Base-by-base conservation (phyloP, 768 basidiomycete species). In the Cystobasidium onofrii region DNA sequence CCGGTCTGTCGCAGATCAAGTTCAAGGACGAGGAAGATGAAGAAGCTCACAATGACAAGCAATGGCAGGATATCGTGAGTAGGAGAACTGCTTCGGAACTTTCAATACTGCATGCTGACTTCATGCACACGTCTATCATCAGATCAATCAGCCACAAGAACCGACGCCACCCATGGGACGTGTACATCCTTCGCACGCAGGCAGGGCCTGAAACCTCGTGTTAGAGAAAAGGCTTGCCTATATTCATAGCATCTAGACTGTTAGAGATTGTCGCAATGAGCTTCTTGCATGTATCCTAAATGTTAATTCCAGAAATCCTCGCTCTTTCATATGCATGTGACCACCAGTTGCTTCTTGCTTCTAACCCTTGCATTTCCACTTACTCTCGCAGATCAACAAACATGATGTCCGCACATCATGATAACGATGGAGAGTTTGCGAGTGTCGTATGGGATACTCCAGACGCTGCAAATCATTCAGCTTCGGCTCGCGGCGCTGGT, bases 391-490 rank as follows among this genome's bases (percentile, higher is more conserved):
- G 10, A 61, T 13, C 12, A 39, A 13, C 31, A 31, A 60, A 3
- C 25, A 71, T 71, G 69, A 71, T 71, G 69, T 36, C 33, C 54
- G 69, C n/a, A n/a, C n/a, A 71, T 9, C 29, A 55, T 34, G 55
- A 46, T 20, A 34, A 66, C 63, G 90, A 91, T 80, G 91, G 91
- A 80, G 88, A 92, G 27, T 93, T 92, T 81, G 91, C 92, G 83
- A 90, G 88, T 78, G 89, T 93, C 17, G 90, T 90, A 63, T 93
- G 91, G 91, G 91, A 93, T 78, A 88, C 65, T 33, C 65, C 65
- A 43, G 65, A 46, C 7, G 65, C 15, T 60, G 57, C 52, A 20
- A 54, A 54, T 6, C 52, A 54, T 10, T 66, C 64, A 66, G 33
- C 44, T 17, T 15, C 63, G 39, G 25, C 31, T 25, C 60, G 36